phyloP scores from a whole-genome alignment of 352 stramenopile species.

The Pythium folliculosum region DNA sequence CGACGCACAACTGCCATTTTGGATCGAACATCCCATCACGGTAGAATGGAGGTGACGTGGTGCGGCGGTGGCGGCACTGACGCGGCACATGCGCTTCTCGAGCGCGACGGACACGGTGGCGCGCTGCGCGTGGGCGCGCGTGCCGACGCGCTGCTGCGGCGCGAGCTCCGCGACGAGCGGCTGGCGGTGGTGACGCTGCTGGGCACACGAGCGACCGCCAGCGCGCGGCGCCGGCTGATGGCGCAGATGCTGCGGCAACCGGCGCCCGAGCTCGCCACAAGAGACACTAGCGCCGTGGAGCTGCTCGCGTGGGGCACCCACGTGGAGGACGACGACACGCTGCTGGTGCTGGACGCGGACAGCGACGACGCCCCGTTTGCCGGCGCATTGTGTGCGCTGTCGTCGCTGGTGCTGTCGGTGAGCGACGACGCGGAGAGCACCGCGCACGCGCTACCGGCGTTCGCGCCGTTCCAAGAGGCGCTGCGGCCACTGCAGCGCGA shows the following conservation, averaged over 20 bases:
- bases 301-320: conserved; percentile 46
- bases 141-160: conserved; percentile 39
- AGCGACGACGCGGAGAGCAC: conserved; percentile 29
- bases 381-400: conserved; percentile 55
- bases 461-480: conserved; percentile 46
- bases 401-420: conserved; percentile 62
- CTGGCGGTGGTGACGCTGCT: conserved; percentile 50
- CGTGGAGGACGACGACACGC: conserved; percentile 49
- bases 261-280: background rate
- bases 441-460: conserved; percentile 27
- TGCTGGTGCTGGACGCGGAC: conserved; percentile 53
- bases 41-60: conserved; percentile 51
- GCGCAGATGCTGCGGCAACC: conserved; percentile 28
- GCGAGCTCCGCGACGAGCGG: conserved; percentile 52
- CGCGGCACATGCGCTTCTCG: conserved; percentile 34
- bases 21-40: too few species aligned
- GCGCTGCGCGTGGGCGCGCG: conserved; percentile 31
- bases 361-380: conserved; percentile 20
- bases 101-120: conserved; percentile 20
- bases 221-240: conserved; percentile 40
- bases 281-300: conserved; percentile 23
- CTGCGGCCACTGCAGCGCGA: conserved; percentile 51
- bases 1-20: background rate
- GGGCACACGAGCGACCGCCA: conserved; percentile 32
- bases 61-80: conserved; percentile 12